Evolutionary conservation across 345 rosid genomes (phyloP).

Genomic region (Aethionema arabicum): DNA sequence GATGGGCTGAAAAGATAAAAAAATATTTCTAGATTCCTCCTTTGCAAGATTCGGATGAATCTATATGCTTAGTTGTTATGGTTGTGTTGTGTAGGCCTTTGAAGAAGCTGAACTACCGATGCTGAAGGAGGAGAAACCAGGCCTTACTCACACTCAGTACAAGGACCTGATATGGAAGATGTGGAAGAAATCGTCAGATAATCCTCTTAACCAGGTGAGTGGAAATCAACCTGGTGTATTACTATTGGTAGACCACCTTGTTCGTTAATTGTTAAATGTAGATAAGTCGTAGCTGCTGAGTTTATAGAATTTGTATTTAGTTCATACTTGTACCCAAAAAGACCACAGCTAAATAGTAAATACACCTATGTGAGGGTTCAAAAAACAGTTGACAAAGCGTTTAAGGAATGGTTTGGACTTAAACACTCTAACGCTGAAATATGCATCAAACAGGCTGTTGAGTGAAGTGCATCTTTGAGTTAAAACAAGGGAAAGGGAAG

Average conservation of each 20-base stretch:
- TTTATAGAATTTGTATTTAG: neutral
- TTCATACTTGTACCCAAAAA: constrained; percentile 2
- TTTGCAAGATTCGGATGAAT: neutral
- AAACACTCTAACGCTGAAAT: constrained; percentile 6
- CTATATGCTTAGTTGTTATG: constrained; percentile 10
- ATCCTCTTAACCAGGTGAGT: constrained; percentile 90
- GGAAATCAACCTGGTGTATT: neutral
- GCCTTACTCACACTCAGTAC: constrained; percentile 94
- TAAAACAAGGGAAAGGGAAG: constrained; percentile 9
- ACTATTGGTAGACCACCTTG: constrained; percentile 4
- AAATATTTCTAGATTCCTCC: neutral
- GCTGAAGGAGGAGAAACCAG: constrained; percentile 94
- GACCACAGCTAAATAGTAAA: no score
- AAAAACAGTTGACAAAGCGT: neutral
- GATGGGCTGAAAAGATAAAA: no score
- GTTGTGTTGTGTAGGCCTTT: constrained; percentile 53
- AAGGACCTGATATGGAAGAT: constrained; percentile 97
- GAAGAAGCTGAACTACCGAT: constrained; percentile 94
- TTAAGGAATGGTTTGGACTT: constrained; percentile 14
- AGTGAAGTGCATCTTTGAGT: constrained; percentile 24
- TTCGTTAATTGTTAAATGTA: neutral
- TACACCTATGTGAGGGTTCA: no score
- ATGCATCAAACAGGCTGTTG: constrained; percentile 32
- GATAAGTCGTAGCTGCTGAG: no score
- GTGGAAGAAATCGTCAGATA: constrained; percentile 99